Percentiles rank a stretch among this genome's conserved stretches.
phyloP scores from a whole-genome alignment of 169 alveolate species.

The Babesia ovis region DNA sequence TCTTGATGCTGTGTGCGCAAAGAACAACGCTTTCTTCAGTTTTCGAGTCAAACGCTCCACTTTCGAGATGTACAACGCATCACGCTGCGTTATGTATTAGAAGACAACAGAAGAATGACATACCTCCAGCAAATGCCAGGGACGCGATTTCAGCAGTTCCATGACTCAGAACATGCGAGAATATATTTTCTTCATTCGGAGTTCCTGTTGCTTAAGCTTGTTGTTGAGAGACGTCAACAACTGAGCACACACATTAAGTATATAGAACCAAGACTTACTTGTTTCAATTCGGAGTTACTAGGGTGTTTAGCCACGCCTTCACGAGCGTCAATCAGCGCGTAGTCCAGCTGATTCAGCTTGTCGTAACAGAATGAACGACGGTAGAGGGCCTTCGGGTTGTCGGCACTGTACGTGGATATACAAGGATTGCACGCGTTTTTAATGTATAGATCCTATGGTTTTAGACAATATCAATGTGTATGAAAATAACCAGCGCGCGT shows the following conservation, averaged over 20 bases:
- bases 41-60: conserved; percentile 29
- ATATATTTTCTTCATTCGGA: conserved; percentile 50
- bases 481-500: not conserved
- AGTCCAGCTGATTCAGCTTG: conserved; percentile 56
- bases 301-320: conserved; percentile 36
- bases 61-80: conserved; percentile 22
- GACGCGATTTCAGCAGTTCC: not conserved
- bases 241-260: conserved; percentile 14
- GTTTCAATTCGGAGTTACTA: conserved; percentile 40
- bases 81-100: conserved; percentile 28
- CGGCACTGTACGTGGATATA: conserved; percentile 4
- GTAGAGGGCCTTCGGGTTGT: conserved; percentile 56
- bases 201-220: conserved; percentile 52
- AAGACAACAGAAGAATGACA: not conserved
- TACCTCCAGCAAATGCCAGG: conserved; percentile 5
- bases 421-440: not conserved
- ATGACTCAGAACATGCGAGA: conserved; percentile 47
- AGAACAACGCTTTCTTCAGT: conserved; percentile 43
- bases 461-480: not conserved
- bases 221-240: conserved; percentile 26
- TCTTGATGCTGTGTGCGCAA: conserved; percentile 60
- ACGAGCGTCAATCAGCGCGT: conserved; percentile 45
- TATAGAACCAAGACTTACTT: conserved; percentile 3
- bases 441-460: not conserved
- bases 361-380: conserved; percentile 63